Conservation (phyloP, 2,329 filamentous ascomycete genomes). For the Aspergillus latus region DNA sequence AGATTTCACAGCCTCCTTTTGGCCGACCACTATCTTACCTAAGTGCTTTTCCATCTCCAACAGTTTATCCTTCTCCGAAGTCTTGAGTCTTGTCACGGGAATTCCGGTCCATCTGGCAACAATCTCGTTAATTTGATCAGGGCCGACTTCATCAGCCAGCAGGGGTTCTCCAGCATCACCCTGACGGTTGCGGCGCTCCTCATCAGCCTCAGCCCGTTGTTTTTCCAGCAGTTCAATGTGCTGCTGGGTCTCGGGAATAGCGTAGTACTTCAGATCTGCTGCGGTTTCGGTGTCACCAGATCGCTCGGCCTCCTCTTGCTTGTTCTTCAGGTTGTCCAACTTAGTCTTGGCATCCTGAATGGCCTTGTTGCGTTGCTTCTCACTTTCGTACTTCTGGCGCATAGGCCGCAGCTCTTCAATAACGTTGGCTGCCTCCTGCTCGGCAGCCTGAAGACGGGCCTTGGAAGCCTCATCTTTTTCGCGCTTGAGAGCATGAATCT, state of each 20-base stretch:
- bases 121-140: constrained; percentile 98
- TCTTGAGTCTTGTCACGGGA: constrained; percentile 88
- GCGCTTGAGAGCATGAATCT: constrained; percentile 90
- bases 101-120: constrained; percentile 97
- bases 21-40: constrained; percentile 81
- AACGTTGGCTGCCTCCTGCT: constrained; percentile 88
- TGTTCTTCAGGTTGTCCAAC: constrained; percentile 85
- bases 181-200: constrained; percentile 55
- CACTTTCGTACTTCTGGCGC: constrained; percentile 91
- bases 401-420: constrained; percentile 89
- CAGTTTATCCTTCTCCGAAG: constrained; percentile 95
- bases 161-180: constrained; percentile 68
- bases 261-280: constrained; percentile 94
- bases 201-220: constrained; percentile 77
- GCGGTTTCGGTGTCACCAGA: constrained; percentile 80
- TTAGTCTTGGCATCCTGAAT: constrained; percentile 95
- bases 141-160: constrained; percentile 89
- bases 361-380: constrained; percentile 85
- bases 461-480: constrained; percentile 95
- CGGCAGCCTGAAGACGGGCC: constrained; percentile 75
- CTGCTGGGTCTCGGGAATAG: constrained; percentile 85
- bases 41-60: constrained; percentile 92
- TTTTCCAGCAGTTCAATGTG: constrained; percentile 78
- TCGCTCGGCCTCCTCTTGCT: constrained; percentile 89
- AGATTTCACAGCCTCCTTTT: constrained; percentile 87